Conservation (phyloP, 345 rosid genomes). For the Angophora floribunda region DNA sequence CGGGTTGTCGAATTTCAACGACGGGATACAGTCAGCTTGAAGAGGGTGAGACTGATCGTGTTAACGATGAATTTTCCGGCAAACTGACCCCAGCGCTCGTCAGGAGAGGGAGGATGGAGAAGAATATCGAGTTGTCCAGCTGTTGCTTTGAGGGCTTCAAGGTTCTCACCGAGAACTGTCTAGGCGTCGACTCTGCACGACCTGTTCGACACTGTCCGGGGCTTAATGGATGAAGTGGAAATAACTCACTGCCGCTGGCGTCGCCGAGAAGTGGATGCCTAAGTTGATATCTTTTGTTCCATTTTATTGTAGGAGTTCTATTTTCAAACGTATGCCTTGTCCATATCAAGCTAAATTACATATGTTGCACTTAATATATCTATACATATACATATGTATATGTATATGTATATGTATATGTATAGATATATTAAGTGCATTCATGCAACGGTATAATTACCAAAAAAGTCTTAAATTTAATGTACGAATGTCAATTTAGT, state of each 20-base stretch:
- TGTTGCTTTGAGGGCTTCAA: constrained; percentile 23
- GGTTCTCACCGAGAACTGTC: constrained; percentile 16
- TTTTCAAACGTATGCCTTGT: not conserved
- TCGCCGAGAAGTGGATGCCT: constrained; percentile 26
- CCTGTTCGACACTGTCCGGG: not conserved
- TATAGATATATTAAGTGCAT: too few relatives aligned
- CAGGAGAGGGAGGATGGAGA: constrained; percentile 15
- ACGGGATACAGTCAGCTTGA: constrained; percentile 25
- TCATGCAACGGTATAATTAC: not conserved
- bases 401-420: too few relatives aligned
- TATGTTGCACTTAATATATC: not conserved
- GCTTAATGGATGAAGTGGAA: not conserved
- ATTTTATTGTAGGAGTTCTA: not conserved
- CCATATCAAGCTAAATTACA: too few relatives aligned
- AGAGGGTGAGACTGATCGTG: constrained; percentile 10
- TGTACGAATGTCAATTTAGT: too few relatives aligned
- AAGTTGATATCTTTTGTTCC: not conserved
- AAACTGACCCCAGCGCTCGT: not conserved
- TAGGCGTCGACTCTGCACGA: not conserved
- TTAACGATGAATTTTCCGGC: constrained; percentile 17
- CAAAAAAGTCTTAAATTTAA: too few relatives aligned
- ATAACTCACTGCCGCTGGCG: constrained; percentile 27
- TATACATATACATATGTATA: too few relatives aligned
- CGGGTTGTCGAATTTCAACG: constrained; percentile 12
- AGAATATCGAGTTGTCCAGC: constrained; percentile 12